Evolutionary conservation across 139 green algal genomes (phyloP).

Genomic region (Coccomyxa sp.): DNA sequence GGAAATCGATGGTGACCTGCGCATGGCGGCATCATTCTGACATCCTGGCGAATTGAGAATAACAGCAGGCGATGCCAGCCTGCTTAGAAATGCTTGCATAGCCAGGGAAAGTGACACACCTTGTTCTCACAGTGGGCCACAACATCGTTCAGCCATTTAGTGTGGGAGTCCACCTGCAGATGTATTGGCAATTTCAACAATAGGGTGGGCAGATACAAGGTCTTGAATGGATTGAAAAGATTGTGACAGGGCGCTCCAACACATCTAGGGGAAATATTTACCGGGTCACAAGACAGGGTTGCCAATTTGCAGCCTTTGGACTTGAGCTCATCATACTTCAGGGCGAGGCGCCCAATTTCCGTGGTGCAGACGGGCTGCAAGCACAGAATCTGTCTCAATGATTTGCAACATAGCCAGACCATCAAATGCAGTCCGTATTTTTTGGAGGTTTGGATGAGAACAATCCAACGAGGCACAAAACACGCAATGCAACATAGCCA

Average conservation of each 20-base stretch:
- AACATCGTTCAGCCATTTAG: conserved; percentile 35
- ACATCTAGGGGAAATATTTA: not conserved
- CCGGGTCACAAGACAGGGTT: conserved; percentile 37
- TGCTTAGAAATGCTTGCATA: not conserved
- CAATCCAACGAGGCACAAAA: too few species aligned
- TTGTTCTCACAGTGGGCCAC: conserved; percentile 44
- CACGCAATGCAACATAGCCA: not conserved
- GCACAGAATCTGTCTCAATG: not conserved
- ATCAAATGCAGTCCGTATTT: too few species aligned
- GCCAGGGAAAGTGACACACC: conserved; percentile 2
- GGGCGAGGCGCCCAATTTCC: conserved; percentile 39
- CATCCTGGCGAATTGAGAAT: not conserved
- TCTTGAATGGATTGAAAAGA: not conserved
- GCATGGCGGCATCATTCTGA: not conserved
- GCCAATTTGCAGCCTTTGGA: conserved; percentile 41
- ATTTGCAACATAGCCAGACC: not conserved
- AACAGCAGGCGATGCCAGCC: not conserved
- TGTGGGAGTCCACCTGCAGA: conserved; percentile 22
- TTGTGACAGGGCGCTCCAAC: too few species aligned
- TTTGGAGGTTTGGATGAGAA: too few species aligned
- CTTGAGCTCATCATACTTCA: conserved; percentile 36
- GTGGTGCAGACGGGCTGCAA: conserved; percentile 52
- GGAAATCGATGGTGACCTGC: conserved; percentile 29
- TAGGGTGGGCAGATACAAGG: not conserved
- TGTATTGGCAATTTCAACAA: not conserved